Evolutionary conservation across 495 filamentous ascomycete genomes (phyloP).

Genomic region (Margaritispora aquatica): DNA sequence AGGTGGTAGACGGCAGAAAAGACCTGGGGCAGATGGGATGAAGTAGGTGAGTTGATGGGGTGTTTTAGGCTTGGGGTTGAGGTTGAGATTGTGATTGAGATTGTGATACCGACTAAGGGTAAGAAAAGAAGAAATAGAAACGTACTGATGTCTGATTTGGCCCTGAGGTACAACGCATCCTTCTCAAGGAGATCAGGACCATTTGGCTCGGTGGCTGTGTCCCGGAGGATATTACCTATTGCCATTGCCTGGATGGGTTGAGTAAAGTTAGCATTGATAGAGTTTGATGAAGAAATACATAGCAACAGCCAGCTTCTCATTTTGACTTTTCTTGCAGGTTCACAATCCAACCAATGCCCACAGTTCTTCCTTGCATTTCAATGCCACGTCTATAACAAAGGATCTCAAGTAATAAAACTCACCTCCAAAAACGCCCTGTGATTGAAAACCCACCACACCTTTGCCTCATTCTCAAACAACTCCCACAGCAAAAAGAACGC

Average conservation of each 20-base stretch:
- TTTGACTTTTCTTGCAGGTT: too few relatives aligned
- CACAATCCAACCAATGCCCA: too few relatives aligned
- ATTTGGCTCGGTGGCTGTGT: constrained; percentile 19
- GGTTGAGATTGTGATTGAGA: not conserved
- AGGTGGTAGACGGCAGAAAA: too few relatives aligned
- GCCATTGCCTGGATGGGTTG: constrained; percentile 6
- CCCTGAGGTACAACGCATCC: constrained; percentile 49
- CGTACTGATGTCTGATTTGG: constrained; percentile 49
- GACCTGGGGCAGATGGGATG: too few relatives aligned
- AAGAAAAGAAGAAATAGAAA: constrained; percentile 15
- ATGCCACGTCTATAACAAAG: too few relatives aligned
- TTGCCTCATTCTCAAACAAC: constrained; percentile 56
- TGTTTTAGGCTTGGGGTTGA: too few relatives aligned
- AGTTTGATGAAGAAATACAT: constrained; percentile 23
- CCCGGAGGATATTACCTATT: constrained; percentile 25
- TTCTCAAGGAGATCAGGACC: constrained; percentile 18
- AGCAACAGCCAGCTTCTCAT: too few relatives aligned
- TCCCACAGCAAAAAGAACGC: constrained; percentile 60
- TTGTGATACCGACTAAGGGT: not conserved
- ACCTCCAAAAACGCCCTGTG: constrained; percentile 62
- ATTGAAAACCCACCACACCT: constrained; percentile 74
- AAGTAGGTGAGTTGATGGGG: too few relatives aligned
- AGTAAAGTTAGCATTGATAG: constrained; percentile 4
- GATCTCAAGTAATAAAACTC: not conserved
- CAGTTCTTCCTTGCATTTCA: too few relatives aligned